These are phyloP conservation scores for Parascedosporium putredinis DNA, from an alignment of 2,329 filamentous ascomycete genomes.

Conservation along the genomic window DNA sequence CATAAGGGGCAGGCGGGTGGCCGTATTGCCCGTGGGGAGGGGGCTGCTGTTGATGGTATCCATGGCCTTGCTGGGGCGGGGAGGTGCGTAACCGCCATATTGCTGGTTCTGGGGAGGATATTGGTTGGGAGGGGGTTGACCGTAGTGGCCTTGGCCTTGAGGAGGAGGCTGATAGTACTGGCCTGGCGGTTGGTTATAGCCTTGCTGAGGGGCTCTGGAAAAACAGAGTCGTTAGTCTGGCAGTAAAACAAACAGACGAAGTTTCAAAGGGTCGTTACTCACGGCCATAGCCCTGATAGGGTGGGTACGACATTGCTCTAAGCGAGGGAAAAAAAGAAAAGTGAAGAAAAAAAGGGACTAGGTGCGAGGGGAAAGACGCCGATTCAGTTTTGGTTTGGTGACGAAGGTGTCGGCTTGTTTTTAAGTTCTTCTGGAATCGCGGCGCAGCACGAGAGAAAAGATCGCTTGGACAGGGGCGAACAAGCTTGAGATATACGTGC, in stretches of 20 bases:
- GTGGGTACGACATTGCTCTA: conserved; percentile 19
- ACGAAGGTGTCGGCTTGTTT: not conserved
- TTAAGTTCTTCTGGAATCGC: conserved; percentile 1
- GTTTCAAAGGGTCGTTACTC: conserved; percentile 22
- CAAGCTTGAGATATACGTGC: not conserved
- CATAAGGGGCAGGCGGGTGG: conserved; percentile 25
- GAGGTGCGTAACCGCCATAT: conserved; percentile 8
- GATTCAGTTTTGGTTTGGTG: not conserved
- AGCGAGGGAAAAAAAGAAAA: not conserved
- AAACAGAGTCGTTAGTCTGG: too few relatives aligned
- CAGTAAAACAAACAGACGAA: too few relatives aligned
- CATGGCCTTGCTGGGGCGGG: conserved; percentile 18
- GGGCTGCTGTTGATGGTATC: conserved; percentile 19
- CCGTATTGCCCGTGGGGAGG: conserved; percentile 15
- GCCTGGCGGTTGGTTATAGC: conserved; percentile 19
- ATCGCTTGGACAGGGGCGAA: not conserved
- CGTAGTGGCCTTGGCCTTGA: conserved; percentile 9
- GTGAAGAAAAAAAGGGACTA: not conserved
- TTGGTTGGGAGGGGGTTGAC: conserved; percentile 14
- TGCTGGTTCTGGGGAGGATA: conserved; percentile 9
- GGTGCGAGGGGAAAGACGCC: not conserved
- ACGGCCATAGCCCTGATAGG: conserved; percentile 29
- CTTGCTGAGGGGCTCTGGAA: conserved; percentile 16
- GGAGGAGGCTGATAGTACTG: conserved; percentile 16
- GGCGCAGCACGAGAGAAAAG: not conserved